Evolutionary conservation across 2,329 filamentous ascomycete genomes (phyloP), one percentile per base, ranked within the genome.

Genomic region (Geoglossum cookeanum): DNA sequence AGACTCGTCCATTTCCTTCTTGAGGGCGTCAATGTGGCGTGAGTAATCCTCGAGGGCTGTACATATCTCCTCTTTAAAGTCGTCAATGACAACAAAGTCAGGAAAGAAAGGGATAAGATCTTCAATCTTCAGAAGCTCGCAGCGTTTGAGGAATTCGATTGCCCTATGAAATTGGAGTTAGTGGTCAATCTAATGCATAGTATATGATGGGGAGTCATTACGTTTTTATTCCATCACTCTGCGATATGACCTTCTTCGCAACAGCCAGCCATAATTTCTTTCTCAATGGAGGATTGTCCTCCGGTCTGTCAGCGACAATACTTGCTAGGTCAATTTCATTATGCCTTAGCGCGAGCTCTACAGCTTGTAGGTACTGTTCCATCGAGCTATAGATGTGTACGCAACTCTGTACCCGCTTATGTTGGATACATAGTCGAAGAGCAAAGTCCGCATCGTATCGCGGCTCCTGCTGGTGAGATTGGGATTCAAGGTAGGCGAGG

Each of bases 11-110:
- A 98, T 98, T 69, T 97, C 91, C 62, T 84, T 81, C 66, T 90
- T 89, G 44, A 98, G 74, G 1, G 75, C 76, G 65, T 97, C 92
- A 62, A 98, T 98, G 63, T 87, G 88, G 42, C 87, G 84, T 52
- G 83, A 86, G 72, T 98, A 98, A 61, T 94, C 87, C 69, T 98
- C 92, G 1, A 98, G 77, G 0, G 94, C 92, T 0, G 81, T 76
- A 71, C 92, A 98, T 42, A 98, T 97, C 68, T 98, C 92, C 61
- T 97, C 90, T 67, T 97, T 96, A 77, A 98, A 98, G 69, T 97
- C 92, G 67, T 98, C 92, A 60, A 98, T 97, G 55, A 97, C 86
- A 29, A 97, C 89, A 67, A 98, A 98, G 68, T 98, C 92, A 0
- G 92, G 92, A 71, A 98, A 98, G 74, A 98, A 96, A 0, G 92